Conservation (phyloP, 1,139 yeast species). For the Geotrichum fermentans region DNA sequence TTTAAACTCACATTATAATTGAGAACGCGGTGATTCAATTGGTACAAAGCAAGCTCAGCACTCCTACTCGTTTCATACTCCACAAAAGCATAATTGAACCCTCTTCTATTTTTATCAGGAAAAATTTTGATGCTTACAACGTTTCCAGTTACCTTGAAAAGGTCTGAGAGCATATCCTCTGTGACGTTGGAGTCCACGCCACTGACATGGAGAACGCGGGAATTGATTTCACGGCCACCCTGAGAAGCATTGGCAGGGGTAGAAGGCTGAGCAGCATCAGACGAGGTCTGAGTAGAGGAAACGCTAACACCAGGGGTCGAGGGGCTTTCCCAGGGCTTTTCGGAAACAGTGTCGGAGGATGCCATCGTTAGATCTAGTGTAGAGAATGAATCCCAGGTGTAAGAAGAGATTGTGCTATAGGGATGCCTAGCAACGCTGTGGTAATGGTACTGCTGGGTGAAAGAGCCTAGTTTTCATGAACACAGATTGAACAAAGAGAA, state of each 20-base stretch:
- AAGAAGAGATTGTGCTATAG: too few relatives aligned
- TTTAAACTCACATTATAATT: constrained; percentile 39
- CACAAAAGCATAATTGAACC: constrained; percentile 78
- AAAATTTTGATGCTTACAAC: constrained; percentile 48
- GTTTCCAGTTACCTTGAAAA: constrained; percentile 61
- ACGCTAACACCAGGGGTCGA: too few relatives aligned
- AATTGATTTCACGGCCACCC: constrained; percentile 78
- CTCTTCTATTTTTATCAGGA: constrained; percentile 61
- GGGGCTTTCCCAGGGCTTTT: too few relatives aligned
- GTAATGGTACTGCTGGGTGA: too few relatives aligned
- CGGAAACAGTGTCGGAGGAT: too few relatives aligned
- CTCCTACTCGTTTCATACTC: constrained; percentile 58
- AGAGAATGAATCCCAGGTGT: too few relatives aligned
- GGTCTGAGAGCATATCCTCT: constrained; percentile 57
- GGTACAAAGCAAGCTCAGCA: constrained; percentile 60
- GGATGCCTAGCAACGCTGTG: too few relatives aligned
- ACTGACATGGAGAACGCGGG: constrained; percentile 71
- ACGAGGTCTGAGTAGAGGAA: too few relatives aligned
- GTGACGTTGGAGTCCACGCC: constrained; percentile 61
- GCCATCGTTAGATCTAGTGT: too few relatives aligned
- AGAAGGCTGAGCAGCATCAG: constrained; percentile 25
- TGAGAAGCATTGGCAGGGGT: constrained; percentile 70
- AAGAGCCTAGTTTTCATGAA: too few relatives aligned
- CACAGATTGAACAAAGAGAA: too few relatives aligned
- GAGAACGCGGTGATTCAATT: constrained; percentile 50